Conservation (phyloP, 495 filamentous ascomycete genomes). For the Podospora conica region DNA sequence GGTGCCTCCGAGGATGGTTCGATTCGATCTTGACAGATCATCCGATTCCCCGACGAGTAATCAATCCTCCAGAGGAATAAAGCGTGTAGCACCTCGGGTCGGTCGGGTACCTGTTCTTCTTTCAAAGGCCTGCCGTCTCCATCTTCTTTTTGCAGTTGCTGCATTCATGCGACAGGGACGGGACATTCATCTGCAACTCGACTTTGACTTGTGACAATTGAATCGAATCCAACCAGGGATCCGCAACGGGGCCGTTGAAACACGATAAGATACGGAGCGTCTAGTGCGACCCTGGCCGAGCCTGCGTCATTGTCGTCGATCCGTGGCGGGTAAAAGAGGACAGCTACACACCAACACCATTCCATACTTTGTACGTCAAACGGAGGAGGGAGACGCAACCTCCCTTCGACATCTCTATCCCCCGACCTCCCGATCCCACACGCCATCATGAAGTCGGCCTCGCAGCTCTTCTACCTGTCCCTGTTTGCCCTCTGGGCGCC, state of each 20-base stretch:
- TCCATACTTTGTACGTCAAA: background rate
- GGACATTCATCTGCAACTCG: background rate
- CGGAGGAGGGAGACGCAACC: background rate
- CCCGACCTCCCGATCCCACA: background rate
- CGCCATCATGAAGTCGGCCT: constrained; percentile 57
- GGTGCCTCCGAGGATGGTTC: background rate
- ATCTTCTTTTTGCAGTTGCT: background rate
- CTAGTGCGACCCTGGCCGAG: background rate
- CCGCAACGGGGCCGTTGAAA: background rate
- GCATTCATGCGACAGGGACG: background rate
- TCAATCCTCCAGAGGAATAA: background rate
- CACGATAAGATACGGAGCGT: background rate
- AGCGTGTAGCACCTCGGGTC: background rate
- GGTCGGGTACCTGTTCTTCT: background rate
- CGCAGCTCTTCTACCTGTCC: constrained; percentile 67
- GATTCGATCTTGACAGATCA: background rate
- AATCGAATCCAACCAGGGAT: background rate
- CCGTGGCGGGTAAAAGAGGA: background rate
- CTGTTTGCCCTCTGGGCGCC: constrained; percentile 65
- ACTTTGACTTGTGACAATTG: background rate
- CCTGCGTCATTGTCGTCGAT: background rate
- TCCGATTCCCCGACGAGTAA: background rate
- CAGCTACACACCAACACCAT: background rate
- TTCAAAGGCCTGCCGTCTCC: background rate
- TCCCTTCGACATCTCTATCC: background rate